Base-by-base conservation (phyloP, 306 rosid genomes). In the Dryas octopetala region DNA sequence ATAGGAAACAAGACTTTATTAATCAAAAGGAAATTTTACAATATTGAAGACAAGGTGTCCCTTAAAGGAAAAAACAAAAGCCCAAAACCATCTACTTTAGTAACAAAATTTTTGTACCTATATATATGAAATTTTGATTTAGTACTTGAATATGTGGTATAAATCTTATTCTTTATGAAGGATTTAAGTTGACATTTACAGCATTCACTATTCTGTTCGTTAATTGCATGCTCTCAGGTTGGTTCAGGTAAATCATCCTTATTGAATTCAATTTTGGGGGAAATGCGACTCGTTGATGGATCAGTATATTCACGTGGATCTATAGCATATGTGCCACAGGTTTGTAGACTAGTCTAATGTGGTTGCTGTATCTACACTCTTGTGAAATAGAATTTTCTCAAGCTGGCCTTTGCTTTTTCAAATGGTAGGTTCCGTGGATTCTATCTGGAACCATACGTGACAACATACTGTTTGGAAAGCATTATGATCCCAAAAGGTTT, bases 241-340 rank as follows among this genome's bases (percentile, higher is more conserved):
- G 98, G 98, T 75, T 94, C 98, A 19, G 97, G 98, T 61, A 94
- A 94, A 84, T 91, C 98, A 70, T 94, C 97, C 74, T 71, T 93
- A 68, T 63, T 93, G 71, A 84, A 85, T 88, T 88, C 96, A 64
- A 81, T 94, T 78, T 88, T 94, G 69, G 89, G 93, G 78, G 98
- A 94, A 82, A 87, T 83, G 89, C 81, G 45, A 66, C 88, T 87
- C 69, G 84, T 81, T 48, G 81, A 68, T 79, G 98, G 98, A 78
- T 91, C 86, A 75, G 65, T 91, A 51, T 79, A 63, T 73, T 86
- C 87, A 23, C 52, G 81, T 23, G 91, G 94, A 74, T 90, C 93
- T 48, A 51, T 90, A 65, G 91, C 97, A 62, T 94, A 87, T 79
- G 98, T 88, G 83, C 94, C 98, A 70, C 98, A 94, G 98, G 98